phyloP scores from a whole-genome alignment of 192 early-diverging fungal genomes.

The Coemansia sp. region DNA sequence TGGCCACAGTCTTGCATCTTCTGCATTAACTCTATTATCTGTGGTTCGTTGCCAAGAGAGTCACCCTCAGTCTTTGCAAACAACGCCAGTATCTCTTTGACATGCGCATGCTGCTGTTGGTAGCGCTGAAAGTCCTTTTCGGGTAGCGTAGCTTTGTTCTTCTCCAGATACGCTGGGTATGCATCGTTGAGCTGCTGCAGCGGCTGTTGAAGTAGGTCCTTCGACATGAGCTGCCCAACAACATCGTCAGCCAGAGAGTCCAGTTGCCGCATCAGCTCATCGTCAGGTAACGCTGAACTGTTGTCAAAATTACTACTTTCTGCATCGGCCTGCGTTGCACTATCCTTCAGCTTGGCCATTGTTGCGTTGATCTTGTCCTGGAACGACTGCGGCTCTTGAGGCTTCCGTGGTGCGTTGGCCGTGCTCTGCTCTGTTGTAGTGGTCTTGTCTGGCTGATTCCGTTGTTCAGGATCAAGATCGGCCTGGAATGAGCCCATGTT shows the following conservation, averaged over 20 bases:
- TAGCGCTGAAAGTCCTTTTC: conserved; percentile 74
- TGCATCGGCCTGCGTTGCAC: conserved; percentile 79
- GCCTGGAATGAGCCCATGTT: conserved; percentile 57
- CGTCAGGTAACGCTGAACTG: conserved; percentile 73
- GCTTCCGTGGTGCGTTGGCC: not conserved
- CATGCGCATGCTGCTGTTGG: conserved; percentile 71
- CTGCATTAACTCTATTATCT: conserved; percentile 92
- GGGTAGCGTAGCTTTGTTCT: conserved; percentile 72
- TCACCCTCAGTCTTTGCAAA: conserved; percentile 66
- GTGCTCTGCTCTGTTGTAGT: not conserved
- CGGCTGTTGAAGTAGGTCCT: conserved; percentile 93
- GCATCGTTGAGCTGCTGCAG: conserved; percentile 85
- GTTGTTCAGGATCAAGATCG: conserved; percentile 28
- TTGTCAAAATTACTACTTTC: conserved; percentile 47
- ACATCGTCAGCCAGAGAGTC: conserved; percentile 84
- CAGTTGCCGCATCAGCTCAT: conserved; percentile 82
- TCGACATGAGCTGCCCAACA: conserved; percentile 89
- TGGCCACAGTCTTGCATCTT: conserved; percentile 97
- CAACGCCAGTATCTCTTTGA: conserved; percentile 76
- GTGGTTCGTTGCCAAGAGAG: conserved; percentile 61
- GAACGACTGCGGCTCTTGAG: conserved; percentile 57
- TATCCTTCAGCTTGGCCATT: conserved; percentile 84
- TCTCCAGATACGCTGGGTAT: conserved; percentile 88
- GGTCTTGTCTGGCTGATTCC: not conserved
- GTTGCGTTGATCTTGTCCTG: conserved; percentile 88